These are phyloP conservation scores for Euryodendron excelsum DNA, from an alignment of 148 eudicot genomes.

Conservation along the genomic window DNA sequence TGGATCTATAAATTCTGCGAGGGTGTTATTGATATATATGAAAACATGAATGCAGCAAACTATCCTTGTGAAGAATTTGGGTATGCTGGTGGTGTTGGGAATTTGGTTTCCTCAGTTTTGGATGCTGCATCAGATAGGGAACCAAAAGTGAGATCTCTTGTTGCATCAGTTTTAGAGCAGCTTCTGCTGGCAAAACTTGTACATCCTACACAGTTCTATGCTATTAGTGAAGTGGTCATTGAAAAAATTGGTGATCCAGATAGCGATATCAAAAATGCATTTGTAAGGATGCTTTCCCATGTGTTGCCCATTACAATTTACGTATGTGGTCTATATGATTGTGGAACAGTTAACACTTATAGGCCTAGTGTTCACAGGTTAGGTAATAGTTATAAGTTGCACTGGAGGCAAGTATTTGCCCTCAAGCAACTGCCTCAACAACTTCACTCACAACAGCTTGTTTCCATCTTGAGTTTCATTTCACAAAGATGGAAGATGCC, in stretches of 20 bases:
- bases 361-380: conserved; percentile 29
- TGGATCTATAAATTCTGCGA: conserved; percentile 69
- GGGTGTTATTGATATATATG: conserved; percentile 43
- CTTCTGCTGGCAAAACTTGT: conserved; percentile 75
- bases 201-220: conserved; percentile 55
- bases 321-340: conserved; percentile 58
- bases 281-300: conserved; percentile 60
- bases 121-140: conserved; percentile 87
- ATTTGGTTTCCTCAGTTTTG: conserved; percentile 57
- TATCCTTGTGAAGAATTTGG: conserved; percentile 49
- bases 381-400: conserved; percentile 44
- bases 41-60: conserved; percentile 31
- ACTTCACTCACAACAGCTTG: conserved; percentile 90
- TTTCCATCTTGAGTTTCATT: conserved; percentile 81
- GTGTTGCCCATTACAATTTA: conserved; percentile 66
- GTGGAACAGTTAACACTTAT: conserved; percentile 33
- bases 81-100: conserved; percentile 43
- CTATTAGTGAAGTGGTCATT: conserved; percentile 57
- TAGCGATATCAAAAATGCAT: conserved; percentile 49
- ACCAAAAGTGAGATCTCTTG: conserved; percentile 74
- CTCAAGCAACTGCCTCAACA: conserved; percentile 85
- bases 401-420: conserved; percentile 87
- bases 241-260: conserved; percentile 90
- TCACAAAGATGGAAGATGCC: conserved; percentile 99
- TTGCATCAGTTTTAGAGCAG: conserved; percentile 54